phyloP scores from a whole-genome alignment of 257 asterid genomes.

The Nicotiana undulata region DNA sequence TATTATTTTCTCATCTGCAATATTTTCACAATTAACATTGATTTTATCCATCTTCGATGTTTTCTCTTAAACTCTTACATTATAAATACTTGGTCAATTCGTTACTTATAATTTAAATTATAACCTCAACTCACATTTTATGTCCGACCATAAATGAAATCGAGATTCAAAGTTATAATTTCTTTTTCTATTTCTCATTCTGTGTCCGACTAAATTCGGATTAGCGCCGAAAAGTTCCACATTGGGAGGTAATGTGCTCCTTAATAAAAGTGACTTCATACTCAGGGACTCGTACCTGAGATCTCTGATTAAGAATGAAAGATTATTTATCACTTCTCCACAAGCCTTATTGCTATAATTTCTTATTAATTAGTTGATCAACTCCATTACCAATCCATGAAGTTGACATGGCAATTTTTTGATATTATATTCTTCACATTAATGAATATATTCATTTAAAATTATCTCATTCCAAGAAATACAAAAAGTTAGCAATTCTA shows the following conservation, averaged over 20 bases:
- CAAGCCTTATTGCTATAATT: too few species aligned
- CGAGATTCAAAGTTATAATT: not conserved
- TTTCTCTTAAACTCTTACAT: not conserved
- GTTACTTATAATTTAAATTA: not conserved
- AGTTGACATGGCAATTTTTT: not conserved
- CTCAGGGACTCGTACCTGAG: too few species aligned
- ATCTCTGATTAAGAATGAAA: too few species aligned
- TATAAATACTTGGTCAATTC: not conserved
- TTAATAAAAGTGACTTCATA: too few species aligned
- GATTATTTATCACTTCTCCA: too few species aligned
- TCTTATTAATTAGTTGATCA: not conserved
- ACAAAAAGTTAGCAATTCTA: not conserved
- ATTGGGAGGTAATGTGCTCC: too few species aligned
- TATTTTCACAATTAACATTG: not conserved
- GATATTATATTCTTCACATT: not conserved
- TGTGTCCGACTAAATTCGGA: too few species aligned
- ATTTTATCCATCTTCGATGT: not conserved
- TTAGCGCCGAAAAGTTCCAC: too few species aligned
- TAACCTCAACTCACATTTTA: not conserved
- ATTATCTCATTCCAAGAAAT: not conserved
- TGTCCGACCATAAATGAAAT: not conserved
- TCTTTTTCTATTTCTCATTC: too few species aligned
- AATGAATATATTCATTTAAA: not conserved
- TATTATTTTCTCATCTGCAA: not conserved
- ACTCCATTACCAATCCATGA: not conserved